Conservation (phyloP, 1,284 basidiomycete species). For the Mycosarcoma mackinlayi region DNA sequence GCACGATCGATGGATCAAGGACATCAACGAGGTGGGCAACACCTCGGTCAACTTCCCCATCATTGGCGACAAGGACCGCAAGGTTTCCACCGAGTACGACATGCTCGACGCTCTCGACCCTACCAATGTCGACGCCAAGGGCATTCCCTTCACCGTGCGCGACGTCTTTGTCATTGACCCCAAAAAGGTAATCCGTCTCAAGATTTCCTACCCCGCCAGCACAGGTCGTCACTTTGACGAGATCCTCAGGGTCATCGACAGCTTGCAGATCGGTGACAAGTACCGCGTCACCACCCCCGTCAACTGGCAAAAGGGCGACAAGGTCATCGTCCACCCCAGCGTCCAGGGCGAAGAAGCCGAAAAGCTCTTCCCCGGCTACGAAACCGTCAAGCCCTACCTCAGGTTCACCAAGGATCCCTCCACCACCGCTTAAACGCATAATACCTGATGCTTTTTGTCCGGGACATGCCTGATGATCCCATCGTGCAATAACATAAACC, state of each 20-base stretch:
- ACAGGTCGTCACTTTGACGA: slow-evolving; percentile 77
- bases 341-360: slow-evolving; percentile 89
- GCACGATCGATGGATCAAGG: slow-evolving; percentile 89
- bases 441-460: no score
- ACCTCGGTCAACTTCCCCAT: slow-evolving; percentile 90
- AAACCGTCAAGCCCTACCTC: slow-evolving; percentile 72
- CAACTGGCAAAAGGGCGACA: slow-evolving; percentile 92
- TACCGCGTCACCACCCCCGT: slow-evolving; percentile 75
- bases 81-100: slow-evolving; percentile 75
- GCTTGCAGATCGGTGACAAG: slow-evolving; percentile 88
- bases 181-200: slow-evolving; percentile 74
- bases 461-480: no score
- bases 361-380: slow-evolving; percentile 79
- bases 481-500: no score
- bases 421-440: slow-evolving; percentile 12
- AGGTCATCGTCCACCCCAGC: slow-evolving; percentile 93
- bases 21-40: slow-evolving; percentile 79
- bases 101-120: slow-evolving; percentile 96
- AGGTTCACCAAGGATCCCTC: slow-evolving; percentile 70
- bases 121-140: slow-evolving; percentile 93
- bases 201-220: slow-evolving; percentile 78
- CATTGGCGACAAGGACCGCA: slow-evolving; percentile 90
- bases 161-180: slow-evolving; percentile 68
- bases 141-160: slow-evolving; percentile 75
- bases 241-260: slow-evolving; percentile 83